phyloP scores from a whole-genome alignment of 164 flowering plant genomes.

The Macadamia integrifolia region DNA sequence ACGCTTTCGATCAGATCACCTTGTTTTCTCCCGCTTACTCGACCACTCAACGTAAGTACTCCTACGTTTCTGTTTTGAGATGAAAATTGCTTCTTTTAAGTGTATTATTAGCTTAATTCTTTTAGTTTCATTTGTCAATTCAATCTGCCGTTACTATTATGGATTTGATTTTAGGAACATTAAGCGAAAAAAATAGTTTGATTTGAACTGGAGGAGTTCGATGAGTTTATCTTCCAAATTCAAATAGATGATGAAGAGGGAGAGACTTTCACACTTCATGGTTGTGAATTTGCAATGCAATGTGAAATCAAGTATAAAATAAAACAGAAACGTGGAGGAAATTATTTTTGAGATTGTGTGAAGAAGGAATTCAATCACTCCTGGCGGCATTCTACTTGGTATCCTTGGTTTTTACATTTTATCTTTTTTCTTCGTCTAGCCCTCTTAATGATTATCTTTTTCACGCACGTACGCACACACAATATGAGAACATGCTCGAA shows the following conservation, averaged over 20 bases:
- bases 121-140: no score
- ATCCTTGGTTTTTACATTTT: no score
- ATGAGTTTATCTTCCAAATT: not conserved
- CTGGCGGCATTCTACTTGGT: not conserved
- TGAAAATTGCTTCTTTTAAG: no score
- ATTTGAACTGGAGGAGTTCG: not conserved
- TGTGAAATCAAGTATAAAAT: not conserved
- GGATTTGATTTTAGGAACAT: not conserved
- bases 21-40: slow-evolving; percentile 23
- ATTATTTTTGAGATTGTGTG: not conserved
- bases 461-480: no score
- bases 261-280: no score
- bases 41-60: slow-evolving; percentile 8
- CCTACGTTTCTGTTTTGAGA: not conserved
- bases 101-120: no score
- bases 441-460: not conserved
- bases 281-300: no score
- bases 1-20: slow-evolving; percentile 14
- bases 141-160: not conserved
- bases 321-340: not conserved
- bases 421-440: not conserved
- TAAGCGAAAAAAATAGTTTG: not conserved
- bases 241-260: not conserved
- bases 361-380: not conserved
- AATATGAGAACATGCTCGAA: no score